These are phyloP conservation scores for Sphaceloma murrayae DNA, from an alignment of 2,329 filamentous ascomycete genomes.

Conservation along the genomic window DNA sequence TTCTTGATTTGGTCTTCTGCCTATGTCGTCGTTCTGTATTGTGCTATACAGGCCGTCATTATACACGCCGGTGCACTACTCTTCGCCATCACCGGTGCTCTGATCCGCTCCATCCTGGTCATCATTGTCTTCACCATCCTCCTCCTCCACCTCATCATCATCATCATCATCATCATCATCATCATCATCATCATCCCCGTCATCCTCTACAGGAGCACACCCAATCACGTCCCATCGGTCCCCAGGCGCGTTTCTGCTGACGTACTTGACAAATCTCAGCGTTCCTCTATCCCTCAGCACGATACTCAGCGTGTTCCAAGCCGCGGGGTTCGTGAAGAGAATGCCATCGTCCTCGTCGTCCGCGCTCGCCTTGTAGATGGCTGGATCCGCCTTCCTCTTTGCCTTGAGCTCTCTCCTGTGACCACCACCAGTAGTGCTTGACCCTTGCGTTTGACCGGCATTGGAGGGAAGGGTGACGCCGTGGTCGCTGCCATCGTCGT, in stretches of 20 bases:
- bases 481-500: conserved; percentile 30
- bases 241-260: conserved; percentile 69
- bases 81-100: too few species aligned
- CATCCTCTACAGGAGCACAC: conserved; percentile 55
- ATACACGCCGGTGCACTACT: too few species aligned
- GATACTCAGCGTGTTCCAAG: conserved; percentile 86
- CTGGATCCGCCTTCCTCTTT: conserved; percentile 53
- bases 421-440: conserved; percentile 38
- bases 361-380: conserved; percentile 67
- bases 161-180: conserved; percentile 23
- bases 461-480: conserved; percentile 30
- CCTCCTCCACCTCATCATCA: conserved; percentile 38
- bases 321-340: conserved; percentile 57
- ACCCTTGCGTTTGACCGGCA: conserved; percentile 26
- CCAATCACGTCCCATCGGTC: conserved; percentile 89
- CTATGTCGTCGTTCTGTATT: too few species aligned
- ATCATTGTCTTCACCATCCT: conserved; percentile 32
- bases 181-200: conserved; percentile 43
- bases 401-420: conserved; percentile 34
- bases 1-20: too few species aligned
- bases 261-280: conserved; percentile 92
- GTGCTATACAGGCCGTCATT: too few species aligned
- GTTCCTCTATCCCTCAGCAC: conserved; percentile 80
- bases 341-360: conserved; percentile 66
- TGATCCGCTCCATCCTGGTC: too few species aligned